These are phyloP conservation scores for Arabidopsis lyrata DNA, from an alignment of 441 rosid species.

Conservation along the genomic window DNA sequence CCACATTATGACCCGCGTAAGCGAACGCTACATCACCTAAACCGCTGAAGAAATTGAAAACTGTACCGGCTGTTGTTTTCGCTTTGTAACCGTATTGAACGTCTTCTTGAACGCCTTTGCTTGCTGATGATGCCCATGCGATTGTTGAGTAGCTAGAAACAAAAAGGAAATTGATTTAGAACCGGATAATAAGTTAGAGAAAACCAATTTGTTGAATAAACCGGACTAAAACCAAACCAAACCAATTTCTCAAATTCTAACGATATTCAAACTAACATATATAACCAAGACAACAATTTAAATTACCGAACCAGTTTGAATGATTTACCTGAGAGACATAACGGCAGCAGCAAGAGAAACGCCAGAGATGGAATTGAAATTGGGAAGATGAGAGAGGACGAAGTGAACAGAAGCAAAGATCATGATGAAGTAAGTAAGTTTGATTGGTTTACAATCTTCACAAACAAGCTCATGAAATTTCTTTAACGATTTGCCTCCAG, in stretches of 20 bases:
- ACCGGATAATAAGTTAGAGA: neutral
- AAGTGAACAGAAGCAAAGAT: conserved; percentile 78
- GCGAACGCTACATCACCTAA: conserved; percentile 87
- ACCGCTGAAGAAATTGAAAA: conserved; percentile 70
- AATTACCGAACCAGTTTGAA: neutral
- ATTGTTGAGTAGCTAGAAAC: conserved; percentile 72
- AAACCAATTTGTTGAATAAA: neutral
- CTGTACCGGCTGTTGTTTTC: conserved; percentile 46
- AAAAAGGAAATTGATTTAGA: neutral
- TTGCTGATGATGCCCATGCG: conserved; percentile 65
- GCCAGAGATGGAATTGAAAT: conserved; percentile 74
- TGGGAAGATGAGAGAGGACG: conserved; percentile 80
- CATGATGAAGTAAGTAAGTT: conserved; percentile 67
- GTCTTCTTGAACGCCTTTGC: conserved; percentile 56
- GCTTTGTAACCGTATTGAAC: conserved; percentile 69
- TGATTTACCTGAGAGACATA: conserved; percentile 73
- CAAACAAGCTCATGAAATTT: conserved; percentile 70
- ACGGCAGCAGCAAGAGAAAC: conserved; percentile 84
- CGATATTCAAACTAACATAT: neutral
- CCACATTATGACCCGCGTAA: conserved; percentile 88
- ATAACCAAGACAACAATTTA: neutral
- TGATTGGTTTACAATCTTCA: conserved; percentile 60
- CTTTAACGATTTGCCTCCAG: conserved; percentile 82
- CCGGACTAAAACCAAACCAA: neutral
- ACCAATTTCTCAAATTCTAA: neutral